Evolutionary conservation across 1,139 yeast species (phyloP).

Genomic region (Tardiomyces blankii): DNA sequence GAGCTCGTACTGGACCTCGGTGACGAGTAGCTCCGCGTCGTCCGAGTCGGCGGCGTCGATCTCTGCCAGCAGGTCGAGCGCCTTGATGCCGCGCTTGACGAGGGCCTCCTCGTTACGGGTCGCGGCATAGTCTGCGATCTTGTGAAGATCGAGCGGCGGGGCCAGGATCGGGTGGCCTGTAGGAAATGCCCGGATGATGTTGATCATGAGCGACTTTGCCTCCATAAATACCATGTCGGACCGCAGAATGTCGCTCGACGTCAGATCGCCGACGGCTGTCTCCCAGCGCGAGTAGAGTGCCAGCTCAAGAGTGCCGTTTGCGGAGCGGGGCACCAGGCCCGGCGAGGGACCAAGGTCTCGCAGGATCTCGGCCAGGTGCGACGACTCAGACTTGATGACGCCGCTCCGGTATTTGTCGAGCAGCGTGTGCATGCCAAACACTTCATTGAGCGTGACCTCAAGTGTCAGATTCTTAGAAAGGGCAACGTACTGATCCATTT

Average conservation of each 20-base stretch:
- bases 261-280: conserved; percentile 25
- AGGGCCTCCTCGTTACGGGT: conserved; percentile 20
- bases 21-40: conserved; percentile 21
- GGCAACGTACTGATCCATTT: conserved; percentile 33
- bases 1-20: conserved; percentile 28
- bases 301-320: conserved; percentile 25
- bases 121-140: conserved; percentile 28
- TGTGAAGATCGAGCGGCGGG: conserved; percentile 22
- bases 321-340: conserved; percentile 22
- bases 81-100: conserved; percentile 28
- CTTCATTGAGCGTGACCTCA: conserved; percentile 28
- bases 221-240: conserved; percentile 30
- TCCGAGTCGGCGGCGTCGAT: conserved; percentile 22
- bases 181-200: conserved; percentile 28
- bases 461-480: conserved; percentile 27
- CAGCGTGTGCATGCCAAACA: conserved; percentile 28
- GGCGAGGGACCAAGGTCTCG: conserved; percentile 26
- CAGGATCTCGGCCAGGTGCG: conserved; percentile 23
- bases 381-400: conserved; percentile 8
- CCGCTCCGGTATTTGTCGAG: conserved; percentile 24
- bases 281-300: conserved; percentile 29
- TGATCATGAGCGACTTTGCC: conserved; percentile 27
- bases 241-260: conserved; percentile 21
- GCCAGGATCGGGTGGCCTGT: conserved; percentile 19
- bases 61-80: conserved; percentile 24